A percentile compares a stretch with the other conserved stretches of the same genome.
These are phyloP conservation scores for Cryoendolithus antarcticus DNA, from an alignment of 2,329 filamentous ascomycete genomes.

Conservation along the genomic window DNA sequence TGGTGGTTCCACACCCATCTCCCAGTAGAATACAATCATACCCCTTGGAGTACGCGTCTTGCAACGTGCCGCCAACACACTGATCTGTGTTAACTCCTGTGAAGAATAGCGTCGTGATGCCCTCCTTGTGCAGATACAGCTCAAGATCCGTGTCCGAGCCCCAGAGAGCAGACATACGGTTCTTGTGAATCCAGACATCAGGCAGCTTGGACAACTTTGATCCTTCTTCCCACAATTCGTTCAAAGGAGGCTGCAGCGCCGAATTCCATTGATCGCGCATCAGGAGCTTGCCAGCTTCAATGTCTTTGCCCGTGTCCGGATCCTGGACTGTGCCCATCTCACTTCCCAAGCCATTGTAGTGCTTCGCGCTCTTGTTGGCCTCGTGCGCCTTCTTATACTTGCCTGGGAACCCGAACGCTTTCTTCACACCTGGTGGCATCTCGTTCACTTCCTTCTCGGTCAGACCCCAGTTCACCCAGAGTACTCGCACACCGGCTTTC, in stretches of 20 bases:
- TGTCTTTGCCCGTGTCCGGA: slow-evolving; percentile 29
- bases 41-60: slow-evolving; percentile 43
- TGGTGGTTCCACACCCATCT: slow-evolving; percentile 43
- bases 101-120: slow-evolving; percentile 41
- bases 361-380: slow-evolving; percentile 13
- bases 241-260: slow-evolving; percentile 37
- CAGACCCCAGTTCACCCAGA: slow-evolving; percentile 49
- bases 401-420: slow-evolving; percentile 32
- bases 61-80: slow-evolving; percentile 45
- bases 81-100: slow-evolving; percentile 51
- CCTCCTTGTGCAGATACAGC: slow-evolving; percentile 28
- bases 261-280: slow-evolving; percentile 47
- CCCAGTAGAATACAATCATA: slow-evolving; percentile 44
- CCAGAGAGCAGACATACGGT: slow-evolving; percentile 48
- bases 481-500: slow-evolving; percentile 36
- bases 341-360: slow-evolving; percentile 22
- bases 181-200: slow-evolving; percentile 44
- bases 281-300: slow-evolving; percentile 34
- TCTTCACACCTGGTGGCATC: slow-evolving; percentile 39
- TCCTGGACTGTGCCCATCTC: slow-evolving; percentile 18
- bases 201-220: slow-evolving; percentile 14
- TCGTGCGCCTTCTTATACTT: slow-evolving; percentile 2
- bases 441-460: slow-evolving; percentile 37
- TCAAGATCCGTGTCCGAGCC: slow-evolving; percentile 31
- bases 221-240: slow-evolving; percentile 24